phyloP scores from a whole-genome alignment of 306 rosid genomes.

The Rubus parviflorus region DNA sequence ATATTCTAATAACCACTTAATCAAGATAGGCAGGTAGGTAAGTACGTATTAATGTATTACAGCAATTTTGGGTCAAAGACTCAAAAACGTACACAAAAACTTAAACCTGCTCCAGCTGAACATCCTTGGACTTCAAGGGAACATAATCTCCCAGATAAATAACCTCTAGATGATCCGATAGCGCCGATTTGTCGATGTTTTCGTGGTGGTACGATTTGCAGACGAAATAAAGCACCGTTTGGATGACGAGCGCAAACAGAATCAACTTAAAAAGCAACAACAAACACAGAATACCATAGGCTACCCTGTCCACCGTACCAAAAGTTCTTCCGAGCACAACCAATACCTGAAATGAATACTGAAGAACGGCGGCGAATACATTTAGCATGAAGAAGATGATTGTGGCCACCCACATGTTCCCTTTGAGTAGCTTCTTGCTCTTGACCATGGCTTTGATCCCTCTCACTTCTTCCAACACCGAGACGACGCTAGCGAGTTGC shows the following conservation, averaged over 20 bases:
- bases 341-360: conserved; percentile 27
- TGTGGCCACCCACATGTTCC: conserved; percentile 47
- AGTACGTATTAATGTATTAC: not conserved
- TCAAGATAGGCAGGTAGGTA: not conserved
- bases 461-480: conserved; percentile 59
- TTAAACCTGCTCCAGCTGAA: conserved; percentile 58
- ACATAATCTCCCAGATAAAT: conserved; percentile 55
- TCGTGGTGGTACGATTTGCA: conserved; percentile 90
- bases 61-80: not conserved
- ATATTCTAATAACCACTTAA: not conserved
- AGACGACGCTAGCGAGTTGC: conserved; percentile 70
- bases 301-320: conserved; percentile 17
- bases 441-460: conserved; percentile 75
- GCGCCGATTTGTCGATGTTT: conserved; percentile 65
- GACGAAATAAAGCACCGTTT: conserved; percentile 72
- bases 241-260: conserved; percentile 50
- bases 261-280: conserved; percentile 40
- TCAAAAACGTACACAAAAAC: not conserved
- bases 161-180: conserved; percentile 73
- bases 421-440: conserved; percentile 54
- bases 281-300: conserved; percentile 44
- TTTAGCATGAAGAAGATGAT: conserved; percentile 24
- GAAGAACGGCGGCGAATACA: conserved; percentile 2
- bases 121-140: conserved; percentile 64
- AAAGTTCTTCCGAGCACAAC: conserved; percentile 44